Conservation (phyloP, 2,329 filamentous ascomycete species). For the Arthrocladium fulminans region DNA sequence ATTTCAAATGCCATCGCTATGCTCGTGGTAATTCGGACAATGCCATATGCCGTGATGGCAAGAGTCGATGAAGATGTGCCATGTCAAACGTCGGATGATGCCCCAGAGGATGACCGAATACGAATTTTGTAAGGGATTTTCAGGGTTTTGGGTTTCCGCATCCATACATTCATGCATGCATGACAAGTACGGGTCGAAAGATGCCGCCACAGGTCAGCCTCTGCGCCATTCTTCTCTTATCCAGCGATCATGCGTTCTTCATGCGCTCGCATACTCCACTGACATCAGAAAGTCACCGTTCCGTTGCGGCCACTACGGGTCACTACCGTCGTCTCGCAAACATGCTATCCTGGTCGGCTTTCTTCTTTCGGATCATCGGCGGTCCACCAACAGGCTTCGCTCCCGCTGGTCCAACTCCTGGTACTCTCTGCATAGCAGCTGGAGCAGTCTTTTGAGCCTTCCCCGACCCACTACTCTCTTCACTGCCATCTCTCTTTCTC, state of each 20-base stretch:
- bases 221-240: too few species aligned
- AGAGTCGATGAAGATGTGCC: too few species aligned
- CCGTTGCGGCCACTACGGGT: neutral
- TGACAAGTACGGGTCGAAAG: too few species aligned
- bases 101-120: too few species aligned
- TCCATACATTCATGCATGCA: too few species aligned
- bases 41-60: too few species aligned
- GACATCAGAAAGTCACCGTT: neutral
- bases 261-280: neutral
- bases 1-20: too few species aligned
- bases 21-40: too few species aligned
- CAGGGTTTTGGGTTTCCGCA: too few species aligned
- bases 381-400: neutral
- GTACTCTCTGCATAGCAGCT: conserved; percentile 4
- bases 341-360: conserved; percentile 10
- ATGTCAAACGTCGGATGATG: too few species aligned
- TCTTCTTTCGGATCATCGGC: conserved; percentile 18
- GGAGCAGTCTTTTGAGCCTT: conserved; percentile 5
- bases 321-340: neutral
- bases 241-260: neutral
- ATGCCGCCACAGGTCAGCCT: too few species aligned
- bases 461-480: conserved; percentile 4
- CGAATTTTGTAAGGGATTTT: too few species aligned
- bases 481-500: conserved; percentile 17
- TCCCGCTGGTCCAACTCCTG: neutral